Evolutionary conservation across 306 rosid genomes (phyloP).

Genomic region (Sicyos baderoa): DNA sequence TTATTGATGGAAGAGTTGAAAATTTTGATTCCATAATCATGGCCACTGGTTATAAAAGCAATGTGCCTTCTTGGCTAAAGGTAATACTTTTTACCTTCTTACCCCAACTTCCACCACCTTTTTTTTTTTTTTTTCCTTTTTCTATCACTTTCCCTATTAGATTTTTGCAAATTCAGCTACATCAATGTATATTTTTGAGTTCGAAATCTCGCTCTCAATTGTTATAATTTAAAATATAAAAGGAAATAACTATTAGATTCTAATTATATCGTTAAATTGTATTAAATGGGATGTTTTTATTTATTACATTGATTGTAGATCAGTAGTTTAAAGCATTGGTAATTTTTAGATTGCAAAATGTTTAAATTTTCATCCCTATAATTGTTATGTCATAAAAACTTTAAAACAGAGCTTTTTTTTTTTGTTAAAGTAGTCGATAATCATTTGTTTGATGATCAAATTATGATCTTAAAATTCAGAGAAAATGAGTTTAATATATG

Average conservation of each 20-base stretch:
- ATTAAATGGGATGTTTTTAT: not conserved
- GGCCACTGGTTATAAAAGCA: conserved; percentile 98
- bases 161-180: not conserved
- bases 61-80: conserved; percentile 96
- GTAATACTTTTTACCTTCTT: conserved; percentile 28
- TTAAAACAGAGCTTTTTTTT: no score
- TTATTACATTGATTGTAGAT: not conserved
- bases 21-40: conserved; percentile 74
- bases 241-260: not conserved
- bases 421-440: no score
- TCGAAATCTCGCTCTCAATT: no score
- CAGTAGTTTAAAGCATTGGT: not conserved
- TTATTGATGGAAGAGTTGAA: conserved; percentile 54
- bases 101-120: not conserved
- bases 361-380: no score
- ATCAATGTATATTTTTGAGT: no score
- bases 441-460: no score
- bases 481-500: no score
- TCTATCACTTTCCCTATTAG: not conserved
- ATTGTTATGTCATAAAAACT: no score
- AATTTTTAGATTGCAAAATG: not conserved
- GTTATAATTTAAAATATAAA: no score
- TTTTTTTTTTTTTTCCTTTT: not conserved
- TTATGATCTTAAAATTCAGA: no score
- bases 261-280: not conserved